Percentiles rank a stretch among this genome's conserved stretches.
Conservation (phyloP, 192 early-diverging fungal species). For the Mortierella alpina region DNA sequence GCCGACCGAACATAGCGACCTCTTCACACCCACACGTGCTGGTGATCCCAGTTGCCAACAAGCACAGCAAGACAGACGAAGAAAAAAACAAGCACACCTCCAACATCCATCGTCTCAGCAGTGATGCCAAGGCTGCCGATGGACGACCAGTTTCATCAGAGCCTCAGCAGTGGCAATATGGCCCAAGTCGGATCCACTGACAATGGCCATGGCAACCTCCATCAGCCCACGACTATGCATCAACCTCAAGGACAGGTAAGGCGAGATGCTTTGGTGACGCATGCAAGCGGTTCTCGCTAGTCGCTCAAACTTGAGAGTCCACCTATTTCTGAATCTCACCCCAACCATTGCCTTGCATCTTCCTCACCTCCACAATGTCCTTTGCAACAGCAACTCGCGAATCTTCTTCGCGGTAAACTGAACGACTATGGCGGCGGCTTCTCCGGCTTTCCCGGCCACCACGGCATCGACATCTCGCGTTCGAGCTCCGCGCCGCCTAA, state of each 20-base stretch:
- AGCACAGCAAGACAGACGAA: slow-evolving; percentile 9
- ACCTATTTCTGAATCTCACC: neutral
- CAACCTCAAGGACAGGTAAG: slow-evolving; percentile 76
- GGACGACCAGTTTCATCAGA: slow-evolving; percentile 54
- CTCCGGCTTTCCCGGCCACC: slow-evolving; percentile 30
- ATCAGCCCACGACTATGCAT: slow-evolving; percentile 75
- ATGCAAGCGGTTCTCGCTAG: neutral
- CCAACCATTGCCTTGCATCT: neutral
- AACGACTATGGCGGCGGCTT: slow-evolving; percentile 57
- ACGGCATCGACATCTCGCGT: slow-evolving; percentile 64
- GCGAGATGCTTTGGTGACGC: neutral
- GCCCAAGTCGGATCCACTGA: neutral
- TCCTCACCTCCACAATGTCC: neutral
- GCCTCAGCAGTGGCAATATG: slow-evolving; percentile 13
- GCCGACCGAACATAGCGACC: neutral
- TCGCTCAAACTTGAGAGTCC: too few species aligned
- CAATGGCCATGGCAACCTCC: slow-evolving; percentile 42
- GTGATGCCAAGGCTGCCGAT: slow-evolving; percentile 49
- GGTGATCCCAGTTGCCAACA: neutral
- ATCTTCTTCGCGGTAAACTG: slow-evolving; percentile 62
- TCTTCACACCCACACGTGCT: neutral
- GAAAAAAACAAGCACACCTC: neutral
- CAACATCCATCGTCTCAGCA: neutral
- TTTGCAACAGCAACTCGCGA: slow-evolving; percentile 56
- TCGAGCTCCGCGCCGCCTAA: slow-evolving; percentile 81